Conservation (phyloP, 495 filamentous ascomycete species). For the Podospora didyma region DNA sequence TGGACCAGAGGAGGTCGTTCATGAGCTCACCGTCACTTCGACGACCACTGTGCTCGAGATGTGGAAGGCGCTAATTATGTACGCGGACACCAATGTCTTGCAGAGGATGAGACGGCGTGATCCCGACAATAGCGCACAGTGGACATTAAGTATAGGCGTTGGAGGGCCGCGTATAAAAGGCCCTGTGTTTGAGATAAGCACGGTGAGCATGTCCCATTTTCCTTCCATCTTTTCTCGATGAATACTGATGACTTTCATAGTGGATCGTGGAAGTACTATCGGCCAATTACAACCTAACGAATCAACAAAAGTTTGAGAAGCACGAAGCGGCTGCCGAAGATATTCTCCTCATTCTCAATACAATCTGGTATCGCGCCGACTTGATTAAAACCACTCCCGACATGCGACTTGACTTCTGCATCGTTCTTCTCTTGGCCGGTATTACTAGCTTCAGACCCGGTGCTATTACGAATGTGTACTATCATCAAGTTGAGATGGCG, state of each 20-base stretch:
- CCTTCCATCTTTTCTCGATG: not conserved
- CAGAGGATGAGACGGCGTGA: not conserved
- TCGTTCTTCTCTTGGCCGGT: not conserved
- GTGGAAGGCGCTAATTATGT: not conserved
- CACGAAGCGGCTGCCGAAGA: not conserved
- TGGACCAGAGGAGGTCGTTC: not conserved
- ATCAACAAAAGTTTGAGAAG: not conserved
- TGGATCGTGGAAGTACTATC: not conserved
- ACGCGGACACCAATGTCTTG: not conserved
- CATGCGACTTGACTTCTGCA: not conserved
- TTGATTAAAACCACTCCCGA: not conserved
- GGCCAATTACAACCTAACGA: not conserved
- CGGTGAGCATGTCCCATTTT: not conserved
- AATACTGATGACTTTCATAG: not conserved
- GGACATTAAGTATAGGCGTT: too few species aligned
- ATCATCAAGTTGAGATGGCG: not conserved
- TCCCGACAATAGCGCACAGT: not conserved
- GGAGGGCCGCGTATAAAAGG: not conserved
- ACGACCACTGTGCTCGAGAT: not conserved
- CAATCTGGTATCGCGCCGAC: not conserved
- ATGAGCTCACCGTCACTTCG: not conserved
- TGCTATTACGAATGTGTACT: not conserved
- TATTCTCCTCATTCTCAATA: not conserved
- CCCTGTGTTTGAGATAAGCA: not conserved
- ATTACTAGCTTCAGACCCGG: not conserved